A percentile compares a stretch with the other conserved stretches of the same genome.
Evolutionary conservation across 2,329 filamentous ascomycete genomes (phyloP).

Genomic region (Penicillium sp.): DNA sequence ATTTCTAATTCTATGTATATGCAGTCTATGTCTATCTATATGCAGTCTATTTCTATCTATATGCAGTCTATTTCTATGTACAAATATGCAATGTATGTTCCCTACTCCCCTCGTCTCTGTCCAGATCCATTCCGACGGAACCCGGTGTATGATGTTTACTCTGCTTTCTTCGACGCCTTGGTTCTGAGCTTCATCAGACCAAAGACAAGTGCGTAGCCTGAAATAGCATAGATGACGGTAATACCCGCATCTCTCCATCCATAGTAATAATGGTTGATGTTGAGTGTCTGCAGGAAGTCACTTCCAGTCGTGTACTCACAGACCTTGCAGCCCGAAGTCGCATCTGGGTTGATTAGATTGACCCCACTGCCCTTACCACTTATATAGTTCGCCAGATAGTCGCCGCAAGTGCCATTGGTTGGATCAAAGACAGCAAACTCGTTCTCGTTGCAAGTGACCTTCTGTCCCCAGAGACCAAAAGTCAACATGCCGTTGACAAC

Average conservation of each 20-base stretch:
- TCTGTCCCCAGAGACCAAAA: constrained; percentile 54
- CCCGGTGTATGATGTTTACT: constrained; percentile 19
- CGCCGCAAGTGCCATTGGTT: constrained; percentile 54
- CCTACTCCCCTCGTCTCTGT: background rate
- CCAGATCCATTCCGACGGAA: no score
- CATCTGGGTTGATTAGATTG: constrained; percentile 64
- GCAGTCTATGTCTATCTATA: background rate
- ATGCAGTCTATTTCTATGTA: background rate
- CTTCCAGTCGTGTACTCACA: constrained; percentile 63
- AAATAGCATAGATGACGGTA: constrained; percentile 59
- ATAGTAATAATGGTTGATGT: constrained; percentile 63
- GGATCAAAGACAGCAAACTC: constrained; percentile 56
- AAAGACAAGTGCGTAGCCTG: constrained; percentile 57
- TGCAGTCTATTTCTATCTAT: background rate
- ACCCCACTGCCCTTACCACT: constrained; percentile 48
- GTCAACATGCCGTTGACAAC: constrained; percentile 60
- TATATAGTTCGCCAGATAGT: constrained; percentile 61
- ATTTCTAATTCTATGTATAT: background rate
- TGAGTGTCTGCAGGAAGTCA: constrained; percentile 64
- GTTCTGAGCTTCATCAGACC: constrained; percentile 45
- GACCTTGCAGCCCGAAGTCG: constrained; percentile 59
- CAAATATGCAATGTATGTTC: background rate
- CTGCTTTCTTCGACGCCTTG: constrained; percentile 44
- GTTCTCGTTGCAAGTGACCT: constrained; percentile 51
- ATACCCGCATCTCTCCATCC: constrained; percentile 70